Conservation (phyloP, 129 eudicot species). For the Solidago caesia region DNA sequence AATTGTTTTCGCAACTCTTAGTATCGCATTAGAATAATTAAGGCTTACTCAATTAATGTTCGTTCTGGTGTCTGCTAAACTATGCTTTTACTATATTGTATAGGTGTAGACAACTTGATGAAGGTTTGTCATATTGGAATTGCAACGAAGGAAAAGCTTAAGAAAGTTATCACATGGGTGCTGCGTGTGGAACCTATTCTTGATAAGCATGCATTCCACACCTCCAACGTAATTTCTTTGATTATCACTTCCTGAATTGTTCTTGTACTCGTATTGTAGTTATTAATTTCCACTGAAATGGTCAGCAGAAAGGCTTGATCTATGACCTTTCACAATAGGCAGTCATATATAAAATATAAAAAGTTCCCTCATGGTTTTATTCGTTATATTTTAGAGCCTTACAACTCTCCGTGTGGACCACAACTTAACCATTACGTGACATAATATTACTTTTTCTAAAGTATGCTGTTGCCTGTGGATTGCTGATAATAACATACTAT, state of each 20-base stretch:
- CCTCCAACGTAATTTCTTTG: constrained; percentile 39
- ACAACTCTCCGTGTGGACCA: too few relatives aligned
- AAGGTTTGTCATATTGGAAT: constrained; percentile 41
- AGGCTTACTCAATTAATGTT: not conserved
- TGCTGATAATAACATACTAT: not conserved
- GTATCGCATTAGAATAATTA: not conserved
- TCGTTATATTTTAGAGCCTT: too few relatives aligned
- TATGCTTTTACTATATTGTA: constrained; percentile 15
- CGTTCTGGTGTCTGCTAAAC: not conserved
- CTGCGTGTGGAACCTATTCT: constrained; percentile 47
- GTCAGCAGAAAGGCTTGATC: not conserved
- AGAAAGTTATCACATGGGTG: constrained; percentile 67
- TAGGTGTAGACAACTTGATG: constrained; percentile 52
- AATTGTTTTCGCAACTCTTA: not conserved
- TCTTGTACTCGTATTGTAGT: not conserved
- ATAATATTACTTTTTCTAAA: not conserved
- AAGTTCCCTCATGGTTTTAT: not conserved
- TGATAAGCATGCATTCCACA: constrained; percentile 31
- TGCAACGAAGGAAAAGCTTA: constrained; percentile 63
- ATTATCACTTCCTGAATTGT: constrained; percentile 7
- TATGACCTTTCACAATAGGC: not conserved
- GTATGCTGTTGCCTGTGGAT: not conserved
- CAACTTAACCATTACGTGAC: too few relatives aligned
- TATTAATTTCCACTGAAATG: not conserved
- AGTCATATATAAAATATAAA: not conserved